A percentile compares a stretch with the other conserved stretches of the same genome.
Evolutionary conservation across 2,329 filamentous ascomycete species (phyloP).

Genomic region (Shiraia sp.): DNA sequence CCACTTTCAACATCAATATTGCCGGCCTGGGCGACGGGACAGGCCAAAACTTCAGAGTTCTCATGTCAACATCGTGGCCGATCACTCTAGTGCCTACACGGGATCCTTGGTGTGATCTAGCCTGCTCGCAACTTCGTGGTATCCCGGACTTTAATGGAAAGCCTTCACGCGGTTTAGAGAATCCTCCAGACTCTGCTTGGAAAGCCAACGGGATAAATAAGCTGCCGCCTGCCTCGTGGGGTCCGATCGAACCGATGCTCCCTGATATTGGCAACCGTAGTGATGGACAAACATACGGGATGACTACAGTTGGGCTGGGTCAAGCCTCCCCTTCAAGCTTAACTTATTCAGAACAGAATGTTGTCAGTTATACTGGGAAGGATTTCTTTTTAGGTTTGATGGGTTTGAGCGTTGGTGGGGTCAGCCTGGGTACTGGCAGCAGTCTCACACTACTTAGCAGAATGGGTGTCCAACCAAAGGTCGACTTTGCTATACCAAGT

Average conservation of each 20-base stretch:
- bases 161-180: constrained; percentile 25
- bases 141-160: constrained; percentile 19
- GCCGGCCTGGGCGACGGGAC: constrained; percentile 31
- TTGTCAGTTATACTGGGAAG: constrained; percentile 16
- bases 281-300: constrained; percentile 17
- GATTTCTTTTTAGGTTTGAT: constrained; percentile 40
- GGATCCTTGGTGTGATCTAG: constrained; percentile 29
- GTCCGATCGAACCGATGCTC: constrained; percentile 7
- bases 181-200: constrained; percentile 18
- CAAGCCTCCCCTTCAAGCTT: constrained; percentile 15
- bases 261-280: constrained; percentile 7
- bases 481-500: constrained; percentile 22
- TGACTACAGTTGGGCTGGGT: constrained; percentile 35
- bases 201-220: constrained; percentile 12
- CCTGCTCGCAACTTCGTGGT: constrained; percentile 37
- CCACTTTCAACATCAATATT: constrained; percentile 46
- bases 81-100: constrained; percentile 29
- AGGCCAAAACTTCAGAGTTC: constrained; percentile 43
- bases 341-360: constrained; percentile 18
- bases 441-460: constrained; percentile 27
- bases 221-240: constrained; percentile 25
- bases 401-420: constrained; percentile 23
- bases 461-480: constrained; percentile 9
- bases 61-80: constrained; percentile 37
- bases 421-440: constrained; percentile 9